Evolutionary conservation across 1,139 yeast genomes (phyloP), one percentile per base, ranked within the genome.

Genomic region (Pichia sp.): DNA sequence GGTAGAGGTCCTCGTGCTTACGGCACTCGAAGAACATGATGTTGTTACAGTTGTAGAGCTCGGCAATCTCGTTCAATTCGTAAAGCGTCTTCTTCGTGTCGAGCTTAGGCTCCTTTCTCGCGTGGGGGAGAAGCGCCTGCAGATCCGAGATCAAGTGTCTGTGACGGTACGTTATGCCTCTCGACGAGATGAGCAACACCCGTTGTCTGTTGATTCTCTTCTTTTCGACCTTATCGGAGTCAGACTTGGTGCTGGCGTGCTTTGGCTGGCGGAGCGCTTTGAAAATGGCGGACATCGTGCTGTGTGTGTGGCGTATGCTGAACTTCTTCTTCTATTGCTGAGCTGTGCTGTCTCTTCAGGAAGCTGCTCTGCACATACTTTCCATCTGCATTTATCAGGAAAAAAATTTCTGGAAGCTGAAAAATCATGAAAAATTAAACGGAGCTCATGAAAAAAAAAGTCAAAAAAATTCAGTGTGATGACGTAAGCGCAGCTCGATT

Each of bases 1-100:
- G 73, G 71, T 95, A 93, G 68, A 93, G 81, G 74, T 93, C 99
- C 72, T 85, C 89, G 72, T 93, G 98, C 74, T 95, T 93, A 75
- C 98, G 85, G 57, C 96, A 92, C 73, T 93, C 99, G 68, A 95
- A 95, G 71, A 88, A 93, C 72, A 90, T 77, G 63, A 95, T 82
- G 70, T 93, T 93, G 75, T 93, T 95, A 79, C 99, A 95, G 78
- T 93, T 93, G 80, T 93, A 90, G 61, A 95, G 78, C 69, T 95
- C 99, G 3, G 99, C 98, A 60, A 92, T 88, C 74, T 93, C 99
- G 67, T 93, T 93, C 61, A 93, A 78, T 71, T 90, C 95, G 68
- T 82, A 81, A 61, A 93, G 78, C 71, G 90, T 89, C 71, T 92
- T 89, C 74, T 93, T 95, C 59, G 92, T 85, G 72, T 95, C 99